Evolutionary conservation across 805 yeast genomes (phyloP).

Genomic region (Candida bentonensis): DNA sequence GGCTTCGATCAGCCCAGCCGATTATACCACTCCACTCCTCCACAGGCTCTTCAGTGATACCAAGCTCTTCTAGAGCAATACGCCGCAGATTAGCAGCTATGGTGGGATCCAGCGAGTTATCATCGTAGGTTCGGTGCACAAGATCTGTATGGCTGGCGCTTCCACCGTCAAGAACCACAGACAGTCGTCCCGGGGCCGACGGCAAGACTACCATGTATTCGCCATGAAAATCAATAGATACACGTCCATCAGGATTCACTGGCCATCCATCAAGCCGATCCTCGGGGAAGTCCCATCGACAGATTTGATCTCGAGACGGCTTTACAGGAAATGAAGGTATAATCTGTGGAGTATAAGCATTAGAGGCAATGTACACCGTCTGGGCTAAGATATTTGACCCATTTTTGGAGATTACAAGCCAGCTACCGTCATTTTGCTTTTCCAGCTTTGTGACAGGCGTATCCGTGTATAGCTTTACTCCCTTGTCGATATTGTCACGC

Average conservation of each 20-base stretch:
- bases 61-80: slow-evolving; percentile 2
- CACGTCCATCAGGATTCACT: slow-evolving; percentile 1
- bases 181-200: slow-evolving; percentile 1
- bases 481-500: slow-evolving; percentile 19
- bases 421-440: slow-evolving; percentile 13
- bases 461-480: slow-evolving; percentile 29
- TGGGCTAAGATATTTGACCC: slow-evolving; percentile 20
- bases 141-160: slow-evolving; percentile 4
- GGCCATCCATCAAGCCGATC: slow-evolving; percentile 1
- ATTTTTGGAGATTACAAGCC: slow-evolving; percentile 21
- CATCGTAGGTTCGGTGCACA: slow-evolving; percentile 6
- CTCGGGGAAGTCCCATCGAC: slow-evolving; percentile 4
- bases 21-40: slow-evolving; percentile 32
- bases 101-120: slow-evolving; percentile 3
- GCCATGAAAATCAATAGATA: slow-evolving; percentile 6
- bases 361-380: slow-evolving; percentile 26
- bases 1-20: slow-evolving; percentile 29
- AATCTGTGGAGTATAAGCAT: slow-evolving; percentile 19
- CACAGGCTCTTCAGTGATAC: slow-evolving; percentile 5
- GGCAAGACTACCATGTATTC: slow-evolving; percentile 9
- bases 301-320: slow-evolving; percentile 19
- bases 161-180: slow-evolving; percentile 10
- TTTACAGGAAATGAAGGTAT: slow-evolving; percentile 5
- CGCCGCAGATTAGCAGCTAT: slow-evolving; percentile 3
- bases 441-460: slow-evolving; percentile 24